Percentiles rank a stretch among this genome's conserved stretches.
These are phyloP conservation scores for Epichloe uncinata DNA, from an alignment of 2,329 filamentous ascomycete genomes.

Conservation along the genomic window DNA sequence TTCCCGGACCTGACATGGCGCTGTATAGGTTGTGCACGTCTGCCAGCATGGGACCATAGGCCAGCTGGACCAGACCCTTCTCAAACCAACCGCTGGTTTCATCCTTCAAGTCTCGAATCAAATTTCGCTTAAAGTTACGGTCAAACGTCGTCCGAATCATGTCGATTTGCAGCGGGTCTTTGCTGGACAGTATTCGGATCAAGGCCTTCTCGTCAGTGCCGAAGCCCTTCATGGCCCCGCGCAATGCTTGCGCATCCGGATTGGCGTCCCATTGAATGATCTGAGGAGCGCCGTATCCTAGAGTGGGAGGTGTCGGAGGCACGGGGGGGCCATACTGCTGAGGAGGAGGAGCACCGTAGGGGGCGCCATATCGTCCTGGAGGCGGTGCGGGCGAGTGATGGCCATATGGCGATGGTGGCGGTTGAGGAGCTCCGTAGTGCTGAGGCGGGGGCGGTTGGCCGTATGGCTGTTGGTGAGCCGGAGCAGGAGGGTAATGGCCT, in stretches of 20 bases:
- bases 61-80: constrained; percentile 59
- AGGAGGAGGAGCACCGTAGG: constrained; percentile 28
- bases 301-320: constrained; percentile 50
- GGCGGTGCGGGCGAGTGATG: constrained; percentile 8
- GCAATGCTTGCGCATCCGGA: constrained; percentile 55
- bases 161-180: constrained; percentile 67
- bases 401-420: constrained; percentile 12
- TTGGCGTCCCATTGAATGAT: constrained; percentile 55
- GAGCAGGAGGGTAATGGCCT: constrained; percentile 3
- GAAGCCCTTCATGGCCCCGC: constrained; percentile 84
- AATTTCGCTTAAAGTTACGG: constrained; percentile 48
- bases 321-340: constrained; percentile 22
- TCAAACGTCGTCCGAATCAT: constrained; percentile 55
- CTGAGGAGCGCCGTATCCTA: constrained; percentile 63
- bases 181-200: constrained; percentile 54
- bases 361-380: constrained; percentile 25
- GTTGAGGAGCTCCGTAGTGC: constrained; percentile 18
- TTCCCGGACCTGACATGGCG: constrained; percentile 67
- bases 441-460: constrained; percentile 9
- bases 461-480: constrained; percentile 11
- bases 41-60: constrained; percentile 64
- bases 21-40: constrained; percentile 60
- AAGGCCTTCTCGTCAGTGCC: constrained; percentile 75
- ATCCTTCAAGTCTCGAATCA: constrained; percentile 62
- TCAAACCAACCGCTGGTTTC: constrained; percentile 68